phyloP scores from a whole-genome alignment of 2,329 filamentous ascomycete genomes.

The Exserohilum rostratum region DNA sequence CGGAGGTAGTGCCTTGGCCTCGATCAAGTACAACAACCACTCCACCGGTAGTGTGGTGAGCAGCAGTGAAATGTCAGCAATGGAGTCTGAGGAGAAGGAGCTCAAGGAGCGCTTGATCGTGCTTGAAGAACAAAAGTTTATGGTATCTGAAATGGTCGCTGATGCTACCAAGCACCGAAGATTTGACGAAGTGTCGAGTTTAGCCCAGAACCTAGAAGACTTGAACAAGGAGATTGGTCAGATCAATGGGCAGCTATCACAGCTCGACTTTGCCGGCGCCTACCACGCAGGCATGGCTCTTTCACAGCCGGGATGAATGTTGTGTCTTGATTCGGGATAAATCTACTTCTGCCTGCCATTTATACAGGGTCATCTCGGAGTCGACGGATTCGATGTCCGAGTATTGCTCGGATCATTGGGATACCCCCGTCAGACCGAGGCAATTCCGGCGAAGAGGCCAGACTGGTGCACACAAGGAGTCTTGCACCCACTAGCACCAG shows the following conservation, averaged over 20 bases:
- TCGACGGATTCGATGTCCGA: too few relatives aligned
- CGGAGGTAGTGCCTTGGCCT: conserved; percentile 57
- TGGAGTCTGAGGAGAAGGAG: conserved; percentile 85
- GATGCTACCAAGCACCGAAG: conserved; percentile 75
- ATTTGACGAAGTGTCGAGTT: conserved; percentile 83
- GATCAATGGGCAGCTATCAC: conserved; percentile 67
- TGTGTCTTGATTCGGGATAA: not conserved
- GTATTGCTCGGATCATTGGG: too few relatives aligned
- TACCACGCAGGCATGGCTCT: conserved; percentile 48
- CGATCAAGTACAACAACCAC: conserved; percentile 64
- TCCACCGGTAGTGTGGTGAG: conserved; percentile 61
- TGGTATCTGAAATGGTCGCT: conserved; percentile 84
- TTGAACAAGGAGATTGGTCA: conserved; percentile 77
- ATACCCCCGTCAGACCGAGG: too few relatives aligned
- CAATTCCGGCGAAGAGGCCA: too few relatives aligned
- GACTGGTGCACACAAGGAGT: too few relatives aligned
- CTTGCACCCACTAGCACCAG: too few relatives aligned
- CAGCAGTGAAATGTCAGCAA: conserved; percentile 64
- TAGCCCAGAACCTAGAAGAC: conserved; percentile 82
- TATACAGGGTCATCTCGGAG: not conserved
- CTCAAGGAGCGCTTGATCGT: conserved; percentile 80
- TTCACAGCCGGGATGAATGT: conserved; percentile 30
- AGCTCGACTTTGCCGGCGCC: conserved; percentile 67
- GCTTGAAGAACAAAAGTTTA: conserved; percentile 87
- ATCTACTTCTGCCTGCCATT: not conserved